Base-by-base conservation (phyloP, 139 green algal genomes). In the Picochlorum sp. region DNA sequence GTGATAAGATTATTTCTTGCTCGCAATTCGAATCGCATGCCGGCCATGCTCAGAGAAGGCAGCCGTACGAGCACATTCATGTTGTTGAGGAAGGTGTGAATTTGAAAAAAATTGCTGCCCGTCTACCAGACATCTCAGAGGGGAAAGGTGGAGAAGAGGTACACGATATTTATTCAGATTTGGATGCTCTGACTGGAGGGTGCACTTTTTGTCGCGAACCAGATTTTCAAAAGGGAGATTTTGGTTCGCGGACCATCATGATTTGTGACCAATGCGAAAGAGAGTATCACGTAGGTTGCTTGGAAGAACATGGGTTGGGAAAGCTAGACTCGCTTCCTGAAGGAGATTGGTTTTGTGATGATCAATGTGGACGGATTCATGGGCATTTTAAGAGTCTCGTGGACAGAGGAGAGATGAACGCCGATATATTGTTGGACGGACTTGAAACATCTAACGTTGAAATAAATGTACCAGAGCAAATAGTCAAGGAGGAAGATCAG, bases 251-350 rank as follows among this genome's bases (percentile, higher is more conserved):
- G 74, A 97, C 90, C 34, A 90, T 96, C 49, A 85, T 97, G 54
- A 81, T 97, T 60, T 97, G 91, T 70, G 91, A 97, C 77, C 84
- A 92, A 69, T 97, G 91, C 76, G 91, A 97, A 79, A 77, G 87
- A 28, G 91, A 97, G 82, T 96, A 88, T 81, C 91, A 97, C 70
- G 89, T 97, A 45, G 81, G 82, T 30, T 89, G 81, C 69, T 74
- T 94, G 63, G 65, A 69, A 20, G 54, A 75, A 45, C 30, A 63
- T 23, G 76, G 74, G 31, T 66, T 73, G 44, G 72, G 37, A 6
- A 66, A 28, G n/a, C 73, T 95, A 23, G 30, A 66, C 1, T 62
- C 65, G 13, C 57, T 89, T 30, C 82, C 81, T 30, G 76, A 85
- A 58, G 85, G 84, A 71, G 70, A 66, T 60, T 26, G 6, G 9